Percentiles rank a stretch among this genome's conserved stretches.
These are phyloP conservation scores for Fusarium cicatricum DNA, from an alignment of 2,329 filamentous ascomycete species.

Conservation along the genomic window DNA sequence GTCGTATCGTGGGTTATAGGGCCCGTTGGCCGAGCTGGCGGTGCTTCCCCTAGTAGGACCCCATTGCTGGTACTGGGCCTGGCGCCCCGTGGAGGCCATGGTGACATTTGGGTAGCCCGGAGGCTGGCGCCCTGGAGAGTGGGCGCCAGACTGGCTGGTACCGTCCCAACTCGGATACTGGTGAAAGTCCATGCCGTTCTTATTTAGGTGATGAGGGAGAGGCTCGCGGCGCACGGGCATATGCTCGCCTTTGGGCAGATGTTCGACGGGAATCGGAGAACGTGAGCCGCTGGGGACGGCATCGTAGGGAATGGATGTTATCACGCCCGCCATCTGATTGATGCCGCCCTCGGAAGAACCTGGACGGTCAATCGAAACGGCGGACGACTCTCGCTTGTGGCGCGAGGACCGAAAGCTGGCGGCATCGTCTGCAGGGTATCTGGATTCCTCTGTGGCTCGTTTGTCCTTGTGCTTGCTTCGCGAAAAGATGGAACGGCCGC, in stretches of 20 bases:
- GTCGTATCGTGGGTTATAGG: slow-evolving; percentile 68
- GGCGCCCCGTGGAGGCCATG: slow-evolving; percentile 75
- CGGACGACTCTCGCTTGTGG: slow-evolving; percentile 77
- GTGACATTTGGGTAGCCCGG: slow-evolving; percentile 66
- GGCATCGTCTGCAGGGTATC: slow-evolving; percentile 67
- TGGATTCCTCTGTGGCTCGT: slow-evolving; percentile 67
- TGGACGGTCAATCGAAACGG: slow-evolving; percentile 74
- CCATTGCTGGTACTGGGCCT: slow-evolving; percentile 82
- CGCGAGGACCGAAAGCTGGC: slow-evolving; percentile 73
- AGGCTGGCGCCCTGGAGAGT: slow-evolving; percentile 70
- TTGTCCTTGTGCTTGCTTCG: slow-evolving; percentile 82
- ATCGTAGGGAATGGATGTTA: slow-evolving; percentile 90
- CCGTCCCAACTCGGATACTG: slow-evolving; percentile 82
- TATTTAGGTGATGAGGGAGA: slow-evolving; percentile 84
- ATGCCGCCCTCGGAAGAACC: slow-evolving; percentile 70
- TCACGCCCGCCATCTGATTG: slow-evolving; percentile 80
- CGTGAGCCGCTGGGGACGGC: slow-evolving; percentile 69
- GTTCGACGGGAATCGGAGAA: slow-evolving; percentile 77
- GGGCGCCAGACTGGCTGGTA: slow-evolving; percentile 57
- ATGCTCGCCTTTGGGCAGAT: slow-evolving; percentile 73
- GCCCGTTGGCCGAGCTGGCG: slow-evolving; percentile 57
- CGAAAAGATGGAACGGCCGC: slow-evolving; percentile 84
- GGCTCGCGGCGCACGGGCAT: slow-evolving; percentile 72
- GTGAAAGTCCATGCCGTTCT: slow-evolving; percentile 80
- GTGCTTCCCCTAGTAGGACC: slow-evolving; percentile 63